Evolutionary conservation across 2,329 filamentous ascomycete species (phyloP), one percentile per base, ranked within the genome.

Genomic region (Canariomyces notabilis): DNA sequence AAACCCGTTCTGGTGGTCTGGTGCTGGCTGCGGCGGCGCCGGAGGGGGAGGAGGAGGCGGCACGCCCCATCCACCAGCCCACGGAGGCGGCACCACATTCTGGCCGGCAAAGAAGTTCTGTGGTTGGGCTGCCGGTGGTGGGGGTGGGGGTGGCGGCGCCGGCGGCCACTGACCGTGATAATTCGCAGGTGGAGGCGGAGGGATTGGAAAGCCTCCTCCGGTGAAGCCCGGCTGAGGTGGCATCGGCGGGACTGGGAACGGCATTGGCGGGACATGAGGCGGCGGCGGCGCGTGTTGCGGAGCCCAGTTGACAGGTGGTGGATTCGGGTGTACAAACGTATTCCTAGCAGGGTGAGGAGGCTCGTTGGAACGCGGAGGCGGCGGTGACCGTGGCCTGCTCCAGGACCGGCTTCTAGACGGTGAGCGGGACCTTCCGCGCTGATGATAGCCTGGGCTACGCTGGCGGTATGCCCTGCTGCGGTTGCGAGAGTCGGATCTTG

Each of bases 81-180:
- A 34, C n/a, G n/a, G n/a, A n/a, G n/a, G n/a, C n/a, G n/a, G n/a
- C n/a, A n/a, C n/a, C n/a, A n/a, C n/a, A n/a, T n/a, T n/a, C n/a
- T n/a, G n/a, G 23, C 18, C 5, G 44, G 49, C n/a, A 40, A 49
- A 44, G 29, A 47, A 52, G 18, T 45, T 46, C 3, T 39, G 55
- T 16, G 46, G 44, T 3, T 35, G 31, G 20, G 34, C 42, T 5
- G 15, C 16, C 20, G 23, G 9, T n/a, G 36, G 42, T 22, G 37
- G 38, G 8, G 22, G 22, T 26, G 14, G n/a, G 42, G 47, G 46
- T 3, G 69, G 67, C 6, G 67, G 66, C 3, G 65, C 59, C 6
- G 63, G 63, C 6, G 64, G 70, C 70, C 71, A 74, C 9, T 64
- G 62, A 2, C 69, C 70, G 39, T 64, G 61, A 42, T 67, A 72